A percentile compares a stretch with the other conserved stretches of the same genome.
Evolutionary conservation across 306 rosid species (phyloP).

Genomic region (Acacia confusa): DNA sequence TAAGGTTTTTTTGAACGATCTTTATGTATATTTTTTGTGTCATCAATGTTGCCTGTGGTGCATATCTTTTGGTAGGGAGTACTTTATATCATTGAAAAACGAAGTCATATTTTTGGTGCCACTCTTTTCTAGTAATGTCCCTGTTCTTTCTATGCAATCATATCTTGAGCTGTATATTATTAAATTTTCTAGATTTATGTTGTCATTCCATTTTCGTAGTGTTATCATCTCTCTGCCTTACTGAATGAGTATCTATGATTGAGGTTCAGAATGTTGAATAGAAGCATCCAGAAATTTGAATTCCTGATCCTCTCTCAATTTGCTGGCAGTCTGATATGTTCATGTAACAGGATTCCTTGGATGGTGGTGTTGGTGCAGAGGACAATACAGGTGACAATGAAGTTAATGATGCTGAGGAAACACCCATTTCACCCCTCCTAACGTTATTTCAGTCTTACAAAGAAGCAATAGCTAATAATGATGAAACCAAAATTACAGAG

Average conservation of each 20-base stretch:
- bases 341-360: constrained; percentile 69
- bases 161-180: constrained; percentile 10
- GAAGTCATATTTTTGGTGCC: not conserved
- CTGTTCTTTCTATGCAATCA: not conserved
- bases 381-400: constrained; percentile 47
- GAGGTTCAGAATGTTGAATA: constrained; percentile 20
- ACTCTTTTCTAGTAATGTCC: not conserved
- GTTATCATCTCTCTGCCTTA: not conserved
- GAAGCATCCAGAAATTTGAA: constrained; percentile 18
- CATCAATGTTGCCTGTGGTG: not conserved
- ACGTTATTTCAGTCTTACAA: constrained; percentile 60
- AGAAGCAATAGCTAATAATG: constrained; percentile 73
- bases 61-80: not conserved
- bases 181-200: not conserved
- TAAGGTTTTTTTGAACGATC: not conserved
- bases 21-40: not conserved
- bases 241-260: not conserved
- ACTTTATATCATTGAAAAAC: constrained; percentile 4
- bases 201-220: not conserved
- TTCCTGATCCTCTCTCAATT: constrained; percentile 25
- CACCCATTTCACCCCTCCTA: constrained; percentile 50
- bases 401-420: constrained; percentile 48
- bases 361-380: constrained; percentile 49
- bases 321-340: constrained; percentile 35
- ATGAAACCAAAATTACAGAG: constrained; percentile 65